These are phyloP conservation scores for Hansenula anomala DNA, from an alignment of 1,139 yeast genomes.

Conservation along the genomic window DNA sequence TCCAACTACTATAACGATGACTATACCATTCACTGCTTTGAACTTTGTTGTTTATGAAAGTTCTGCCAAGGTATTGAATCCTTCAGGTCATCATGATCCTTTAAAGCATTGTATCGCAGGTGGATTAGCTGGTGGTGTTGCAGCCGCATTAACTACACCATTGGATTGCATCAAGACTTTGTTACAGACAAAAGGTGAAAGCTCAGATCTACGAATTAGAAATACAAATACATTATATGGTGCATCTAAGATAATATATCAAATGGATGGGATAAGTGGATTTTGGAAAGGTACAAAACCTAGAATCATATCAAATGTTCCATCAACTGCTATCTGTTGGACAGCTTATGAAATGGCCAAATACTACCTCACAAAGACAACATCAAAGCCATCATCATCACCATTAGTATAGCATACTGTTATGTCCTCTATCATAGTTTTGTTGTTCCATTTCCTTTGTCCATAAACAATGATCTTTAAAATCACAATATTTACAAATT, in stretches of 20 bases:
- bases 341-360: slow-evolving; percentile 98
- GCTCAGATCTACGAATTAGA: slow-evolving; percentile 45
- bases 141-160: slow-evolving; percentile 95
- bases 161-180: slow-evolving; percentile 92
- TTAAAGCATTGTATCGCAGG: slow-evolving; percentile 89
- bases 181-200: slow-evolving; percentile 50
- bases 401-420: not conserved
- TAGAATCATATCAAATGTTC: slow-evolving; percentile 87
- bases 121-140: slow-evolving; percentile 93
- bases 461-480: slow-evolving; percentile 32
- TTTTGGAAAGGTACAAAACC: slow-evolving; percentile 86
- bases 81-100: slow-evolving; percentile 78
- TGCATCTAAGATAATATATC: slow-evolving; percentile 66
- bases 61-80: slow-evolving; percentile 70
- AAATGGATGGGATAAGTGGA: slow-evolving; percentile 61
- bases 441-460: slow-evolving; percentile 7
- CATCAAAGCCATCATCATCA: not conserved
- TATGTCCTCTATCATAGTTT: not conserved
- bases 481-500: slow-evolving; percentile 52
- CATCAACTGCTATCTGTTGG: slow-evolving; percentile 97
- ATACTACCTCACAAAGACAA: slow-evolving; percentile 15
- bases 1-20: slow-evolving; percentile 92
- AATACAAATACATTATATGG: slow-evolving; percentile 62
- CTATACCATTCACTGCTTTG: slow-evolving; percentile 92
- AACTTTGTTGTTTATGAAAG: slow-evolving; percentile 93